Evolutionary conservation across 2,329 filamentous ascomycete species (phyloP).

Genomic region (Claviceps sp.): DNA sequence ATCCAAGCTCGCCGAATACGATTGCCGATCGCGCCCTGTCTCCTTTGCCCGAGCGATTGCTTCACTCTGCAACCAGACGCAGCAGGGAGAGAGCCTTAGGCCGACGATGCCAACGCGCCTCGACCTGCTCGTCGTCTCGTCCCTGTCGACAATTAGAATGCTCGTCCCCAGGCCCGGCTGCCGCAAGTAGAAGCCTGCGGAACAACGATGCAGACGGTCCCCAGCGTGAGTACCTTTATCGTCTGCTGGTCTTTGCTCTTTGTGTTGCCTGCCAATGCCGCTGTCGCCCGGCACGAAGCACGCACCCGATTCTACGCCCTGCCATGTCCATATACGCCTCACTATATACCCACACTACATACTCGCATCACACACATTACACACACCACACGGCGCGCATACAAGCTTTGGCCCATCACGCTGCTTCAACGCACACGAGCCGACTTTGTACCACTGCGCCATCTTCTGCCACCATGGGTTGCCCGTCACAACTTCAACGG

Average conservation of each 20-base stretch:
- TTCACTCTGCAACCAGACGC: background rate
- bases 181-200: constrained; percentile 26
- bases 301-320: background rate
- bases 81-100: background rate
- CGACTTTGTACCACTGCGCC: constrained; percentile 1
- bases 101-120: constrained; percentile 8
- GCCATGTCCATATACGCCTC: background rate
- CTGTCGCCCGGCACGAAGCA: background rate
- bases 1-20: too few species aligned
- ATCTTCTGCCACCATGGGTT: constrained; percentile 1
- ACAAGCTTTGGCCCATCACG: constrained; percentile 1
- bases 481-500: background rate
- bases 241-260: background rate
- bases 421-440: background rate
- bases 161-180: constrained; percentile 21
- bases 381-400: background rate
- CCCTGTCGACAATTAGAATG: constrained; percentile 20
- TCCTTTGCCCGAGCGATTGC: background rate
- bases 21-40: background rate
- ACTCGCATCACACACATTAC: background rate
- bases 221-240: constrained; percentile 28
- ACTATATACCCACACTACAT: constrained; percentile 3
- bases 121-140: constrained; percentile 5
- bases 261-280: background rate
- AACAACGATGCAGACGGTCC: constrained; percentile 39